Conservation (phyloP, 495 filamentous ascomycete genomes). For the Podospora appendiculata region DNA sequence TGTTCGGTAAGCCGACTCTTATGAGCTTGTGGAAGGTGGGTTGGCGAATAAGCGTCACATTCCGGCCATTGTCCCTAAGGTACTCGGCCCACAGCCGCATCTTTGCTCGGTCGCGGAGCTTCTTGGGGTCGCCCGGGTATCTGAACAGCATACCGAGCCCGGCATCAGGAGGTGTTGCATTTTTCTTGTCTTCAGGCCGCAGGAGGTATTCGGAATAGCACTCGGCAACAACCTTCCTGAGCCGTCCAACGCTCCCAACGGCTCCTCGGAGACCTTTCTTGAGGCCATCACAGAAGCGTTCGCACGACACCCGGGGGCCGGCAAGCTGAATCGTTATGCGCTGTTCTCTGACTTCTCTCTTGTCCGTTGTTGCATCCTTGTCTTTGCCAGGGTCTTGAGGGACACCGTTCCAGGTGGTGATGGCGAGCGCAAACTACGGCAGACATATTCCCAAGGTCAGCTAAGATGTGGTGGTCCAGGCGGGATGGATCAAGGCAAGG, state of each 20-base stretch:
- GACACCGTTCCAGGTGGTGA: slow-evolving; percentile 93
- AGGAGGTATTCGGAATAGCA: slow-evolving; percentile 94
- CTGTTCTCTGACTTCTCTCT: slow-evolving; percentile 54
- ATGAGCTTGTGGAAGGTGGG: slow-evolving; percentile 97
- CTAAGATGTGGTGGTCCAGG: background rate
- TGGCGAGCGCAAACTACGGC: slow-evolving; percentile 71
- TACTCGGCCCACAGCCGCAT: slow-evolving; percentile 98
- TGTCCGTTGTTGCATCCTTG: slow-evolving; percentile 42
- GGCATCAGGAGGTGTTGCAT: slow-evolving; percentile 68
- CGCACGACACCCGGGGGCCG: slow-evolving; percentile 79
- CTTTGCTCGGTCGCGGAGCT: slow-evolving; percentile 90
- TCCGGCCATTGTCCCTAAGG: slow-evolving; percentile 89
- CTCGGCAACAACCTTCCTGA: slow-evolving; percentile 67
- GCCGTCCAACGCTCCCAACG: slow-evolving; percentile 75
- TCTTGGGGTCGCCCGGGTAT: slow-evolving; percentile 94
- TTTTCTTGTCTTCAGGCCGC: slow-evolving; percentile 49
- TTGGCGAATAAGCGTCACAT: slow-evolving; percentile 83
- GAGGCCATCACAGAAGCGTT: slow-evolving; percentile 91
- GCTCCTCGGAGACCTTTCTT: slow-evolving; percentile 80
- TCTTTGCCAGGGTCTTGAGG: slow-evolving; percentile 39
- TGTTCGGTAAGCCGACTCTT: slow-evolving; percentile 88
- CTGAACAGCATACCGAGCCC: slow-evolving; percentile 88
- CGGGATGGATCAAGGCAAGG: background rate
- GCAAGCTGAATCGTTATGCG: slow-evolving; percentile 84
- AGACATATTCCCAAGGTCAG: background rate